These are phyloP conservation scores for Phytophthora sansomeana DNA, from an alignment of 352 stramenopile genomes.

Conservation along the genomic window DNA sequence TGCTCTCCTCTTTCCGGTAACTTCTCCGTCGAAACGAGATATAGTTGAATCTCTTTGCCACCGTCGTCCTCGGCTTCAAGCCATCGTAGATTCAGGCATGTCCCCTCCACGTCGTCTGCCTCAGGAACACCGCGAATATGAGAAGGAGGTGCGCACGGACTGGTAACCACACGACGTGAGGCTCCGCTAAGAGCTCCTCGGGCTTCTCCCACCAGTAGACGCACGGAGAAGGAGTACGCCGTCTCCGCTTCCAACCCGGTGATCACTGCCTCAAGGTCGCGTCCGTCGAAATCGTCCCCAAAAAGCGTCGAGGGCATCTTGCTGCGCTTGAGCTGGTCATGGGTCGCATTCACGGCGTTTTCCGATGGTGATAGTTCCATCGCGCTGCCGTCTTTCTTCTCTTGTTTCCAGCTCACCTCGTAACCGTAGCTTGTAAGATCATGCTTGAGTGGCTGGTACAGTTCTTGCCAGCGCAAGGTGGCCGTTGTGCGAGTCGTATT, in stretches of 20 bases:
- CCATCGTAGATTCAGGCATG: slow-evolving; percentile 65
- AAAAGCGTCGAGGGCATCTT: slow-evolving; percentile 71
- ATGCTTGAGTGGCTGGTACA: slow-evolving; percentile 66
- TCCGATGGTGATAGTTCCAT: slow-evolving; percentile 5
- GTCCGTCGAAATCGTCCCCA: slow-evolving; percentile 81
- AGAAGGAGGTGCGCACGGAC: slow-evolving; percentile 46
- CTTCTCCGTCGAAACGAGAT: slow-evolving; percentile 40
- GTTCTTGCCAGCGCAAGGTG: slow-evolving; percentile 77
- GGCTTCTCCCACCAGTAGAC: slow-evolving; percentile 68
- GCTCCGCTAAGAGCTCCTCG: slow-evolving; percentile 59
- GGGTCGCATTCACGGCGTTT: slow-evolving; percentile 61
- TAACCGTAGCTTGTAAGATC: slow-evolving; percentile 76
- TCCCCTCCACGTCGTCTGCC: slow-evolving; percentile 22
- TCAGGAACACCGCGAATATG: slow-evolving; percentile 52
- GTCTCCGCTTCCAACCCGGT: slow-evolving; percentile 59
- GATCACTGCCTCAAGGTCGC: slow-evolving; percentile 71
- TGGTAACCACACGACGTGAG: slow-evolving; percentile 56
- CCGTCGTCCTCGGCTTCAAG: slow-evolving; percentile 64
- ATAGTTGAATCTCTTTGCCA: slow-evolving; percentile 54
- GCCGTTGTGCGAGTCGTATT: slow-evolving; percentile 60
- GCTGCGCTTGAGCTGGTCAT: slow-evolving; percentile 61
- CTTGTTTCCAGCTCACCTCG: slow-evolving; percentile 61
- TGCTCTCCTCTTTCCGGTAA: slow-evolving; percentile 28
- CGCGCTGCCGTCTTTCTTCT: slow-evolving; percentile 22
- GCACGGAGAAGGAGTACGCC: slow-evolving; percentile 76